Conservation (phyloP, 331 rosid species). For the Pyrus hybrid region DNA sequence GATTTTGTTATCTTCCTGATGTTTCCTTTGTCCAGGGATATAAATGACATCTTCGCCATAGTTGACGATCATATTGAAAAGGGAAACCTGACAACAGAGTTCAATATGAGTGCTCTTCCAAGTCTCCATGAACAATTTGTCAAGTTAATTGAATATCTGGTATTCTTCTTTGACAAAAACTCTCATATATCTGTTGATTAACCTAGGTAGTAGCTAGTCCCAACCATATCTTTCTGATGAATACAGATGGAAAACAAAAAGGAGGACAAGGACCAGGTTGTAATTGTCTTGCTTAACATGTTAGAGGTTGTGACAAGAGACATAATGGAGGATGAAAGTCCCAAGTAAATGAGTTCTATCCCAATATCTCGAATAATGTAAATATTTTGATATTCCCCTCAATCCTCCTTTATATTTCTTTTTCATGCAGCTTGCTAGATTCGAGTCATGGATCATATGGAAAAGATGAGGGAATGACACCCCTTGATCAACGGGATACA, state of each 20-base stretch:
- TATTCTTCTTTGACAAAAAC: slow-evolving; percentile 25
- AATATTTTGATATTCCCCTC: neutral
- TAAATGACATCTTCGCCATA: slow-evolving; percentile 48
- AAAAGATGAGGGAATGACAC: slow-evolving; percentile 56
- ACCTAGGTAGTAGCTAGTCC: neutral
- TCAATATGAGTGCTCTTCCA: slow-evolving; percentile 73
- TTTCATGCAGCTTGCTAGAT: slow-evolving; percentile 57
- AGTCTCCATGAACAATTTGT: slow-evolving; percentile 55
- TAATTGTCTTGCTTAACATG: slow-evolving; percentile 91
- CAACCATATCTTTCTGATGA: slow-evolving; percentile 9
- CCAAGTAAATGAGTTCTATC: slow-evolving; percentile 38
- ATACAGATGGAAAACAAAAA: slow-evolving; percentile 46
- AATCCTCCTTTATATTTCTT: neutral
- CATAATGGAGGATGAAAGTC: slow-evolving; percentile 71
- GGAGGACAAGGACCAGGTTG: slow-evolving; percentile 74
- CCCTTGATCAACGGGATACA: slow-evolving; percentile 54
- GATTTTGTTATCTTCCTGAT: slow-evolving; percentile 11
- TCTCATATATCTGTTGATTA: slow-evolving; percentile 11
- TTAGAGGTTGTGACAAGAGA: slow-evolving; percentile 90
- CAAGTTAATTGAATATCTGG: slow-evolving; percentile 58
- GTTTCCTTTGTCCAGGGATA: slow-evolving; percentile 50
- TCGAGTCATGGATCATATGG: slow-evolving; percentile 56
- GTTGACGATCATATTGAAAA: slow-evolving; percentile 48
- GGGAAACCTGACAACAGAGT: slow-evolving; percentile 20
- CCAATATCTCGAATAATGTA: neutral